Conservation (phyloP, 306 rosid species). For the Sechiopsis laciniata region DNA sequence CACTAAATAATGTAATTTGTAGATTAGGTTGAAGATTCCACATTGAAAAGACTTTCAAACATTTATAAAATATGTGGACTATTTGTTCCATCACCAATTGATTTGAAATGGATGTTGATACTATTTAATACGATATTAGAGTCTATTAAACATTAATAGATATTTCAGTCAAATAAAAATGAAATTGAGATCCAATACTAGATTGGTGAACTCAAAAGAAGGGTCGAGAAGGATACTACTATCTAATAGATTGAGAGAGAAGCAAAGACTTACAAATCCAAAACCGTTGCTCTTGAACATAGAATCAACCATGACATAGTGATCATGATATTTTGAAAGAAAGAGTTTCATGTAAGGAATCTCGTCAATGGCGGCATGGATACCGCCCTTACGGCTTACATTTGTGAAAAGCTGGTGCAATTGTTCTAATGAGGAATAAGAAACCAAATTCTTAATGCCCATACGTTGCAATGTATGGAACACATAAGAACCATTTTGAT, state of each 20-base stretch:
- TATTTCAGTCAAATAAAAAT: too few species aligned
- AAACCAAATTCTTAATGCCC: slow-evolving; percentile 29
- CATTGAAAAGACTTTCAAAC: too few species aligned
- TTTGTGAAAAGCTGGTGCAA: slow-evolving; percentile 34
- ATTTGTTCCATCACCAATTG: too few species aligned
- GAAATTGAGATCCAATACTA: too few species aligned
- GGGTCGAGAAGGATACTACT: too few species aligned
- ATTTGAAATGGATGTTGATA: too few species aligned
- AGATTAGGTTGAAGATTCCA: too few species aligned
- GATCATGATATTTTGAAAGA: slow-evolving; percentile 35
- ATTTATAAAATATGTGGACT: too few species aligned
- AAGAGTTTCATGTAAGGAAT: slow-evolving; percentile 31
- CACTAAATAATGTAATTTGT: too few species aligned
- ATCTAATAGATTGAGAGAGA: not conserved
- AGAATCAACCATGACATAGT: slow-evolving; percentile 41
- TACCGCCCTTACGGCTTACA: slow-evolving; percentile 40
- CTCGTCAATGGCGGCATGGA: slow-evolving; percentile 24
- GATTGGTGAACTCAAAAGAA: too few species aligned
- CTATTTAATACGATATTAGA: too few species aligned
- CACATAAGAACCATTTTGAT: slow-evolving; percentile 32
- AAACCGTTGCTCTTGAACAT: slow-evolving; percentile 42
- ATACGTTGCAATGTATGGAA: slow-evolving; percentile 19
- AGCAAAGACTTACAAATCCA: slow-evolving; percentile 44
- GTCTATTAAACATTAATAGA: too few species aligned
- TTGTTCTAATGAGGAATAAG: slow-evolving; percentile 27